phyloP scores from a whole-genome alignment of 768 basidiomycete genomes.

The Chalciporus pseudorubinellus region DNA sequence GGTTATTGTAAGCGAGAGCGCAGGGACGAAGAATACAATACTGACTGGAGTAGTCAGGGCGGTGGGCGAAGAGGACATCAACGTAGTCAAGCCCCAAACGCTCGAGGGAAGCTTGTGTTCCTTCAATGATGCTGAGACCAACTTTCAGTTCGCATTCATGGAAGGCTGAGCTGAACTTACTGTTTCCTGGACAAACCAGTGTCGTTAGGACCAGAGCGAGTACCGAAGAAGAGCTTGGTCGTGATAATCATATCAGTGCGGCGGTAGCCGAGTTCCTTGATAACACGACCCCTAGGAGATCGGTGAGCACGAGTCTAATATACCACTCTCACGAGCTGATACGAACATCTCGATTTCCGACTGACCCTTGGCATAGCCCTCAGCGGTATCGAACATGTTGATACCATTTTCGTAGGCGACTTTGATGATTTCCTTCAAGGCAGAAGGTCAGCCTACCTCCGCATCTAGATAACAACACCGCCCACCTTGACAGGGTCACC shows the following conservation, averaged over 20 bases:
- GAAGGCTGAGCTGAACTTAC: conserved; percentile 11
- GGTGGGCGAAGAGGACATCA: conserved; percentile 50
- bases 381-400: conserved; percentile 50
- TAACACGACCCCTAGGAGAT: conserved; percentile 44
- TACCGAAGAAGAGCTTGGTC: conserved; percentile 60
- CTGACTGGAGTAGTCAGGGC: conserved; percentile 40
- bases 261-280: conserved; percentile 51
- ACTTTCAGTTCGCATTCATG: not conserved
- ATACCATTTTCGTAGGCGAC: conserved; percentile 51
- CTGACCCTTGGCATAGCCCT: conserved; percentile 44
- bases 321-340: not conserved
- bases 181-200: conserved; percentile 35
- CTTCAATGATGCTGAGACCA: conserved; percentile 51
- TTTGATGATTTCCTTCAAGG: conserved; percentile 48
- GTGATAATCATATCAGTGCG: conserved; percentile 51
- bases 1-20: conserved; percentile 1
- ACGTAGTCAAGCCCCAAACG: conserved; percentile 55
- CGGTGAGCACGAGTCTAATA: not conserved
- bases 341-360: conserved; percentile 53
- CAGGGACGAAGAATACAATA: not conserved
- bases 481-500: conserved; percentile 52
- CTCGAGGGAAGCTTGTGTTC: conserved; percentile 47
- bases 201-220: conserved; percentile 44
- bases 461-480: not conserved
- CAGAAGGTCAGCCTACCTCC: not conserved